These are phyloP conservation scores for Inga leiocalycina DNA, from an alignment of 306 rosid species.

Conservation along the genomic window DNA sequence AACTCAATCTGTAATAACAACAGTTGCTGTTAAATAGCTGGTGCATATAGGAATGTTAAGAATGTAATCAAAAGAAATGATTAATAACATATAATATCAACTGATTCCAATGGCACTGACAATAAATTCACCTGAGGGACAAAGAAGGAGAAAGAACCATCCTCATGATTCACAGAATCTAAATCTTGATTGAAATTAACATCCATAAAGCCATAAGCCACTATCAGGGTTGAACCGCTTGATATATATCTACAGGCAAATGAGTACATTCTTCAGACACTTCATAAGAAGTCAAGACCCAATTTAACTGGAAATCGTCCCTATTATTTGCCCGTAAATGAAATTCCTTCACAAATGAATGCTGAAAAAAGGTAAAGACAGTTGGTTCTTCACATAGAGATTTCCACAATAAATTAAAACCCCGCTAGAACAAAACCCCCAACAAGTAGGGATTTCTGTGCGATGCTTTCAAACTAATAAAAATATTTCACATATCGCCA, in stretches of 20 bases:
- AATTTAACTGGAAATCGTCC: conserved; percentile 7
- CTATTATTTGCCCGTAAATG: conserved; percentile 6
- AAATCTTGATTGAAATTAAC: conserved; percentile 41
- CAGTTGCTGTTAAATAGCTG: conserved; percentile 18
- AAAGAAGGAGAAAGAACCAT: conserved; percentile 65
- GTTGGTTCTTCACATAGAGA: conserved; percentile 8
- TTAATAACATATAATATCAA: conserved; percentile 8
- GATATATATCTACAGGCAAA: conserved; percentile 63
- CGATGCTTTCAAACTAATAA: conserved; percentile 25
- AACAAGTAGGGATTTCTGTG: background rate
- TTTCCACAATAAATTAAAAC: background rate
- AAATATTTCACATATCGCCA: background rate
- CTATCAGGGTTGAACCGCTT: conserved; percentile 54
- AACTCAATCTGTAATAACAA: conserved; percentile 73
- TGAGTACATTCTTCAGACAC: conserved; percentile 32
- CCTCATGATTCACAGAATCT: conserved; percentile 43
- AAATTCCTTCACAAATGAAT: conserved; percentile 15
- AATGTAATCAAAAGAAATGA: background rate
- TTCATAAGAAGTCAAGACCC: conserved; percentile 22
- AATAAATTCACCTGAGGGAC: conserved; percentile 77
- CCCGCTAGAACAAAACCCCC: background rate
- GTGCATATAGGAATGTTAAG: conserved; percentile 13
- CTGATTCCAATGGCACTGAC: conserved; percentile 2
- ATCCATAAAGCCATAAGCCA: conserved; percentile 81
- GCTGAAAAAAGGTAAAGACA: background rate